phyloP scores from a whole-genome alignment of 352 stramenopile genomes.

The Pythium sp. region DNA sequence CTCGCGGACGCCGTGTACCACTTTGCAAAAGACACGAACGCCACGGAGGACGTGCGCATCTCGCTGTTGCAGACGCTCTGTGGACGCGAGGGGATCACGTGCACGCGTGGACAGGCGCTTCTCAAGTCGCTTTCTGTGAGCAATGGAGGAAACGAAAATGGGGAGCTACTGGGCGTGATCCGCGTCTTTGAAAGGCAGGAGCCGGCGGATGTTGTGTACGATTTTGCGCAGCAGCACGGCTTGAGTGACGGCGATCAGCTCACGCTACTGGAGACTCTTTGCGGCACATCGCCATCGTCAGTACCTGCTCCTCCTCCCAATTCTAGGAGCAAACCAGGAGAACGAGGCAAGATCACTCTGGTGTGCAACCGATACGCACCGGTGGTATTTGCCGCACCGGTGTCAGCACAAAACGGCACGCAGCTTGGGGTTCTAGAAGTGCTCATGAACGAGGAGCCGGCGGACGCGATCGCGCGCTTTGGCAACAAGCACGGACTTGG shows the following conservation, averaged over 20 bases:
- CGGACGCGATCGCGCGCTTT: slow-evolving; percentile 71
- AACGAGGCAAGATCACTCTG: slow-evolving; percentile 21
- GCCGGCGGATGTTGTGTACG: slow-evolving; percentile 64
- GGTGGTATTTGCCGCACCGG: slow-evolving; percentile 53
- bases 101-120: slow-evolving; percentile 56
- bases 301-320: background rate
- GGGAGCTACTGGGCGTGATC: slow-evolving; percentile 37
- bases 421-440: slow-evolving; percentile 63
- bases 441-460: slow-evolving; percentile 59
- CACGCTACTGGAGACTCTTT: slow-evolving; percentile 54
- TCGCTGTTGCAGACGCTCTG: slow-evolving; percentile 60
- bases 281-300: slow-evolving; percentile 19
- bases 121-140: slow-evolving; percentile 46
- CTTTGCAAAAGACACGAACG: slow-evolving; percentile 50
- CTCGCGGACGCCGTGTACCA: slow-evolving; percentile 62
- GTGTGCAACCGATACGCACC: slow-evolving; percentile 59
- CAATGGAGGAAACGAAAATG: slow-evolving; percentile 15
- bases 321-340: background rate
- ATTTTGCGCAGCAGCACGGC: slow-evolving; percentile 54
- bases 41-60: slow-evolving; percentile 42
- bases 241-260: slow-evolving; percentile 35
- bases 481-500: slow-evolving; percentile 65
- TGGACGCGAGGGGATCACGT: slow-evolving; percentile 45
- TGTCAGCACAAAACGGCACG: slow-evolving; percentile 59
- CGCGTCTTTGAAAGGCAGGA: slow-evolving; percentile 71